Conservation (phyloP, 805 yeast species). For the Candida palmyrensis region DNA sequence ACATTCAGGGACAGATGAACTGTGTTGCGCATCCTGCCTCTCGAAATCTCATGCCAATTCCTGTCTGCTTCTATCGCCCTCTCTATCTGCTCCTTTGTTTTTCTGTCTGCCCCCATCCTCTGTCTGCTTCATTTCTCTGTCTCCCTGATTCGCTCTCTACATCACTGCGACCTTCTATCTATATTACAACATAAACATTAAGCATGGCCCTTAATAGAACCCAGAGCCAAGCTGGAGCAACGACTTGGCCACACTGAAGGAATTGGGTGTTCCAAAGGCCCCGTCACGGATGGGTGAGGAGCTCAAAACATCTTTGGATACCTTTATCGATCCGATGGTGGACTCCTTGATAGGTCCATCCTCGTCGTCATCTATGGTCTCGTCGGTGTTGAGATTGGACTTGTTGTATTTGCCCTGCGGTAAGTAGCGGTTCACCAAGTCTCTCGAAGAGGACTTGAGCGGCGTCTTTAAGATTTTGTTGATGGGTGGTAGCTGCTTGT, state of each 20-base stretch:
- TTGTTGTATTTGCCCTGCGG: slow-evolving; percentile 1
- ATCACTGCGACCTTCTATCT: too few species aligned
- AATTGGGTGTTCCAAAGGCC: slow-evolving; percentile 39
- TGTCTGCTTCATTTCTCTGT: too few species aligned
- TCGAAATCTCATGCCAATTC: too few species aligned
- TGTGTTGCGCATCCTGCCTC: too few species aligned
- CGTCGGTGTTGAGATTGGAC: slow-evolving; percentile 14
- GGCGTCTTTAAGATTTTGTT: slow-evolving; percentile 42
- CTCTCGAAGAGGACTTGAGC: slow-evolving; percentile 25
- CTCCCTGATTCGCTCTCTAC: too few species aligned
- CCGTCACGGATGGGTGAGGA: slow-evolving; percentile 28
- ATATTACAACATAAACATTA: too few species aligned
- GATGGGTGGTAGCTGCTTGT: slow-evolving; percentile 29
- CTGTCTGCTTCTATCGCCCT: too few species aligned
- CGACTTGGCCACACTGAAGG: slow-evolving; percentile 41
- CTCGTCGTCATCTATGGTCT: slow-evolving; percentile 15
- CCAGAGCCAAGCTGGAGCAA: slow-evolving; percentile 36
- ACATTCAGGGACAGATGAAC: too few species aligned
- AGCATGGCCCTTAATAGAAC: too few species aligned
- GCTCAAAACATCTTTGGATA: slow-evolving; percentile 19
- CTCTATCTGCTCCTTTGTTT: too few species aligned
- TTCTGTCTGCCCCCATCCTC: too few species aligned
- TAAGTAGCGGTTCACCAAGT: slow-evolving; percentile 9
- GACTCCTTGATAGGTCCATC: slow-evolving; percentile 8
- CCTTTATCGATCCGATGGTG: slow-evolving; percentile 1